A percentile compares a stretch with the other conserved stretches of the same genome.
Conservation (phyloP, 257 asterid species). For the Henckelia pumila region DNA sequence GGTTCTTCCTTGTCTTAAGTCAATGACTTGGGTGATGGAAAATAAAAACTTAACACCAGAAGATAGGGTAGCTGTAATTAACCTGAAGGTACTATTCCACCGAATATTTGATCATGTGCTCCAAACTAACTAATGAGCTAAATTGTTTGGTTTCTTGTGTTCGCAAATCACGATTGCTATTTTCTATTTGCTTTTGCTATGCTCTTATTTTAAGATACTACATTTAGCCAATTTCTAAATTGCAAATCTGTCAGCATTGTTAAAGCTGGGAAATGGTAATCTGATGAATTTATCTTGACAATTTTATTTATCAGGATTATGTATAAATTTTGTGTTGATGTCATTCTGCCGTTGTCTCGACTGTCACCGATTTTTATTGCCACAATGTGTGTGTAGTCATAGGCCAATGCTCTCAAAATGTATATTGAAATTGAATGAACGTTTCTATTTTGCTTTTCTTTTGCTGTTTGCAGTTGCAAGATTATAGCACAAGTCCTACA, state of each 20-base stretch:
- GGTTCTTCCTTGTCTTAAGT: slow-evolving; percentile 79
- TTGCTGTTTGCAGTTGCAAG: slow-evolving; percentile 63
- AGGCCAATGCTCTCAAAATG: slow-evolving; percentile 17
- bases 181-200: background rate
- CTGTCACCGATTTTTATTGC: background rate
- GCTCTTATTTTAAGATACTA: background rate
- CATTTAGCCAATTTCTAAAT: slow-evolving; percentile 15
- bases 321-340: background rate
- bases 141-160: slow-evolving; percentile 11
- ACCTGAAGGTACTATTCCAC: slow-evolving; percentile 56
- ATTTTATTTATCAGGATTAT: background rate
- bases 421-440: slow-evolving; percentile 1
- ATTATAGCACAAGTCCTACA: slow-evolving; percentile 53
- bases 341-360: background rate
- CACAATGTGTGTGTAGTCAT: slow-evolving; percentile 8
- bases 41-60: slow-evolving; percentile 62
- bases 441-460: slow-evolving; percentile 17
- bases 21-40: slow-evolving; percentile 98
- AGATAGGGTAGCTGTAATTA: slow-evolving; percentile 74
- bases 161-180: background rate
- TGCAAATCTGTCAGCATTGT: slow-evolving; percentile 15
- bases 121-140: slow-evolving; percentile 4
- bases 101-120: slow-evolving; percentile 3
- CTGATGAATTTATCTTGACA: background rate
- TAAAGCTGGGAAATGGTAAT: slow-evolving; percentile 5